Base-by-base conservation (phyloP, 164 flowering plant genomes). In the Macadamia tetraphylla region DNA sequence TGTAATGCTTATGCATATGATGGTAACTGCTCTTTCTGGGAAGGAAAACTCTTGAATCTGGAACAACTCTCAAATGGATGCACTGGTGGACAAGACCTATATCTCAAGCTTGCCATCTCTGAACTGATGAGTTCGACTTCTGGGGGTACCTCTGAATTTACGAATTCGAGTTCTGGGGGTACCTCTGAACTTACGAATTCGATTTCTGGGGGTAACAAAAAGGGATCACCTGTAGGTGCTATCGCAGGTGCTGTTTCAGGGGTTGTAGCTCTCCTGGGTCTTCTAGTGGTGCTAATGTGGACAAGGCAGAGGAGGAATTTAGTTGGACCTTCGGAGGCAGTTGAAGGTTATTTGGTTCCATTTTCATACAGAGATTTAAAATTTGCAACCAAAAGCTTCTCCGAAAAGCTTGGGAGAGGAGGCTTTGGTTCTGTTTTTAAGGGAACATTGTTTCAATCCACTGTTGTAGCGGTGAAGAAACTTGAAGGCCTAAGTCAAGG, bases 361-460 rank as follows among this genome's bases (percentile, higher is more conserved):
- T 83, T 79, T 67, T 64, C 68, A 66, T 83, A 76, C 70, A 65
- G 68, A 66, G 82, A 83, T 63, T 65, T 86, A 58, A 80, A 75
- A 61, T 67, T 13, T 18, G 84, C 80, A 17, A 84, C 88, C 15
- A 83, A 76, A 74, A 81, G 78, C 65, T 84, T 82, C 67, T 81
- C 87, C 0, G 83, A 82, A 18, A 83, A 78, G 29, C 66, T 85
- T 15, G 88, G 87, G 15, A 85, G 80, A 14, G 88, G 90, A 61
- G 85, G 81, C 9, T 84, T 83, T 68, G 88, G 88, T 23, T 83
- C 82, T 64, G 88, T 83, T 32, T 84, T 75, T 51, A 83, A 78
- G 64, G 90, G 88, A 29, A 73, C 77, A 6, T 66, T 79, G 64
- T 77, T 82, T 15, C 75, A 79, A 64, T 74, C 80, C 9, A 69